Evolutionary conservation across 192 early-diverging fungal genomes (phyloP), one percentile per base, ranked within the genome.

Genomic region (Entomortierella lignicola): DNA sequence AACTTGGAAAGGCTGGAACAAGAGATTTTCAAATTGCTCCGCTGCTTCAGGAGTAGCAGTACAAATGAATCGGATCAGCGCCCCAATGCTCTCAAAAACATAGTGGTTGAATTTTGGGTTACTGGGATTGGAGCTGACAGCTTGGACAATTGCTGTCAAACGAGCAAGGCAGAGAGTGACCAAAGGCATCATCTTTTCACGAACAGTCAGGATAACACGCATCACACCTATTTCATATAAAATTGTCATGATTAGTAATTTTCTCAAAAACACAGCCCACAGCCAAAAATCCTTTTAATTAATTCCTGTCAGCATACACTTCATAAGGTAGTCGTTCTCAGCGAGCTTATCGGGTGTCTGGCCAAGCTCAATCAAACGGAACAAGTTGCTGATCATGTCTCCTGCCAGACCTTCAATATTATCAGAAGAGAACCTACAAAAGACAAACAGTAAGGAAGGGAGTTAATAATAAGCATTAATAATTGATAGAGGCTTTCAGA

Each of bases 51-150:
- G 85, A 13, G 94, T 90, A 8, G 88, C 87, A 4, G 86, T 87
- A 60, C 96, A 96, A 47, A 94, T 90, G 59, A 94, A 96, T 66
- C 95, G 83, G 65, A 96, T 93, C 72, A 99, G 80, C 26, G 94
- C 91, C 18, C 91, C 95, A 60, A 99, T 85, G 23, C 94, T 88
- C 81, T 99, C 98, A 80, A 99, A 99, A 53, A 94, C 82, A 82
- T 91, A 99, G 83, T 99, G 97, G 81, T 94, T 99, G 91, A 99
- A 99, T 41, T 89, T 92, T 1, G 98, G 97, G 82, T 99, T 99
- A 82, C 93, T 94, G 32, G 98, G 98, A 80, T 99, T 99, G 71
- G 91, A 90, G 82, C 92, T 92, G 11, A 99, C 93, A 55, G 91
- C 87, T 18, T 84, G 85, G 66, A 98, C 86, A 55, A 98, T 94